Evolutionary conservation across 257 asterid species (phyloP).

Genomic region (Nicotiana obtusifolia): DNA sequence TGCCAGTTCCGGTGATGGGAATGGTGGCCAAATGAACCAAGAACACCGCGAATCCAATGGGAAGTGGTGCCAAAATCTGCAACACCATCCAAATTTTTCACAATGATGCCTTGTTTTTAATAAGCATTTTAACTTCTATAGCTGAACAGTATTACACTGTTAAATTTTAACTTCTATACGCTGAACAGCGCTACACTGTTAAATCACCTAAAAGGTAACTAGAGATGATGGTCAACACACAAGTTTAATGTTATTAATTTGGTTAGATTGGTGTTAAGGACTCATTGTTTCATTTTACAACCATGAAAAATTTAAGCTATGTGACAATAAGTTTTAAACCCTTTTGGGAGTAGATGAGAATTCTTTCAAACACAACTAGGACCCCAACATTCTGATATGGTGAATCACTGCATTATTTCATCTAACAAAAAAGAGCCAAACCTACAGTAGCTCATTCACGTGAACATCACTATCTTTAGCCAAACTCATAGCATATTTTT

Average conservation of each 20-base stretch:
- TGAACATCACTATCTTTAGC: constrained; percentile 2
- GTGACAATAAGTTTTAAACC: background rate
- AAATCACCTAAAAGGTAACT: no score
- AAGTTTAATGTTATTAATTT: no score
- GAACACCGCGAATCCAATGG: constrained; percentile 69
- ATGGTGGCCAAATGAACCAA: constrained; percentile 76
- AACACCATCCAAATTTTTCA: background rate
- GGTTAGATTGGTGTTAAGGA: background rate
- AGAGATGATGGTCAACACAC: no score
- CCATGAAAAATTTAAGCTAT: background rate
- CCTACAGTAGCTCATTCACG: background rate
- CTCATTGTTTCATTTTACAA: background rate
- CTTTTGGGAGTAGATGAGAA: background rate
- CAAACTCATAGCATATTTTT: background rate
- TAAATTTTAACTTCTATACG: background rate
- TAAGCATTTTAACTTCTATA: background rate
- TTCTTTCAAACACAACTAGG: background rate
- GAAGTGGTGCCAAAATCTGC: constrained; percentile 78
- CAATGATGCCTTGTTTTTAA: no score
- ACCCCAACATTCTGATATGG: background rate
- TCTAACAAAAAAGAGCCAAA: background rate
- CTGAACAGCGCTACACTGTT: background rate
- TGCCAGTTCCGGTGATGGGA: constrained; percentile 77
- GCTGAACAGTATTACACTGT: background rate
- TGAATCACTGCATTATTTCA: background rate